Evolutionary conservation across 495 filamentous ascomycete genomes (phyloP).

Genomic region (Cairneyella variabilis): DNA sequence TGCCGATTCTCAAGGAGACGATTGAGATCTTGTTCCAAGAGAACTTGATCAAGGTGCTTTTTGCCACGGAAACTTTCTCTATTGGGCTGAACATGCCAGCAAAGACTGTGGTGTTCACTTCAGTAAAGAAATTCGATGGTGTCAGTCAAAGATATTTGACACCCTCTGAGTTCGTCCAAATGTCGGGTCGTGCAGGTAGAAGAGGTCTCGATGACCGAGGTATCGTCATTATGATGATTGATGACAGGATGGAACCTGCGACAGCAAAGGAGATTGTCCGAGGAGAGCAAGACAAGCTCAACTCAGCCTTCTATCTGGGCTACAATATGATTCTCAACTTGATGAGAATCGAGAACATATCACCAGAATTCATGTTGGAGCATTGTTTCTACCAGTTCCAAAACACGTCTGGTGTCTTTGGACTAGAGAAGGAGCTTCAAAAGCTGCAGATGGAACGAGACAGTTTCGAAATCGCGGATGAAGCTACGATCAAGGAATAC

Average conservation of each 20-base stretch:
- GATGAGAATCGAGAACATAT: conserved; percentile 92
- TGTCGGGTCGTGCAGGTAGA: conserved; percentile 95
- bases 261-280: conserved; percentile 91
- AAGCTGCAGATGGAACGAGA: conserved; percentile 69
- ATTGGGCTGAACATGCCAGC: conserved; percentile 99
- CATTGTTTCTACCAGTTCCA: conserved; percentile 98
- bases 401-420: conserved; percentile 78
- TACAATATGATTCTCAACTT: conserved; percentile 99
- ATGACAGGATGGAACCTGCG: conserved; percentile 93
- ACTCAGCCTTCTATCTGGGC: conserved; percentile 96
- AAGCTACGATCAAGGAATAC: conserved; percentile 85
- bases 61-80: conserved; percentile 97
- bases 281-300: conserved; percentile 92
- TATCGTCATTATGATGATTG: conserved; percentile 99
- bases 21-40: conserved; percentile 99
- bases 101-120: conserved; percentile 97
- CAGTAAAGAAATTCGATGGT: conserved; percentile 92
- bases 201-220: conserved; percentile 96
- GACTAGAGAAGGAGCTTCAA: conserved; percentile 73
- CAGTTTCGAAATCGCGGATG: conserved; percentile 74
- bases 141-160: conserved; percentile 78
- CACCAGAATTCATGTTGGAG: conserved; percentile 95
- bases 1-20: conserved; percentile 96
- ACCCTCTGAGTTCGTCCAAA: conserved; percentile 95
- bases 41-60: conserved; percentile 93